Base-by-base conservation (phyloP, 2,329 filamentous ascomycete species). In the Penicillium sp. region DNA sequence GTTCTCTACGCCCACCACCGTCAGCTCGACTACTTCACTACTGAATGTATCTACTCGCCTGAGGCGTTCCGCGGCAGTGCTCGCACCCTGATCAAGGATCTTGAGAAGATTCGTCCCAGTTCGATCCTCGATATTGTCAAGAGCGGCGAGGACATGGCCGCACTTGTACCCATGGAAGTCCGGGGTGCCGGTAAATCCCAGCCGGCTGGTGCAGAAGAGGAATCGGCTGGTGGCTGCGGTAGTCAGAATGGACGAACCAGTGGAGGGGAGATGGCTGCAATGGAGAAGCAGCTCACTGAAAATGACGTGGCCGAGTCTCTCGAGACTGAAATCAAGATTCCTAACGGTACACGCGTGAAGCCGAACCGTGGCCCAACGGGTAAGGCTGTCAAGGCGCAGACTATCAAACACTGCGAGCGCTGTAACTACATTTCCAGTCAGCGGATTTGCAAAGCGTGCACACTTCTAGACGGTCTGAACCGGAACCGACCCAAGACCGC, bases 361-460 rank as follows among this genome's bases (percentile, higher is more conserved):
- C 58, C 58, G 52, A 69, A 60, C 55, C 48, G 27, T 45, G 47
- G 60, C 15, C 62, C 63, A 33, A 71, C 70, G 50, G 78, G 77
- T 62, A 83, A 85, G 68, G 90, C 93, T 73, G 87, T 87, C 45
- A 76, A 76, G 59, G 62, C 63, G 7, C 75, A 78, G 54, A 72
- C 69, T 15, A 83, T 97, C 65, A 91, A 93, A 2, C 88, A 87
- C 62, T 99, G 94, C 71, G 85, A 88, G 69, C 88, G 86, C 52
- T 99, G 94, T 67, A 94, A 94, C 15, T 99, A 97, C 73, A 89
- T 99, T 75, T 96, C 94, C 2, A 97, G 93, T 67, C 94, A 99
- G 75, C 84, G 86, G 31, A 85, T 97, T 40, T 99, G 94, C 77
- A 96, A 99, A 76, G 94, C 94, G 0, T 99, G 94, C 73, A 89